Evolutionary conservation across 352 stramenopile genomes (phyloP).

Genomic region (Globisporangium heterothallicum): DNA sequence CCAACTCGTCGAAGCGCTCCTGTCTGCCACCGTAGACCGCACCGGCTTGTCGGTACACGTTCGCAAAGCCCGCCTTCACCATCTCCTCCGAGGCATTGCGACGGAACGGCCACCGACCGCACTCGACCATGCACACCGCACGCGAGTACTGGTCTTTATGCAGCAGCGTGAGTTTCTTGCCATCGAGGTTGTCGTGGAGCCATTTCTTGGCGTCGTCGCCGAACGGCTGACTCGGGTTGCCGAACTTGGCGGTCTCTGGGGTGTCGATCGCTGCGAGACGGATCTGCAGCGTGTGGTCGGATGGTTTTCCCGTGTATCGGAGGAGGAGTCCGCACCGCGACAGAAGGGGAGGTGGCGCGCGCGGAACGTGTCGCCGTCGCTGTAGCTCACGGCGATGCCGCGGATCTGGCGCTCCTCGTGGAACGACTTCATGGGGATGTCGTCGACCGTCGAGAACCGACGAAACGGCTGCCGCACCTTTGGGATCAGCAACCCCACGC

Average conservation of each 20-base stretch:
- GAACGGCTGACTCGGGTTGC: conserved; percentile 66
- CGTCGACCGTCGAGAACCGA: conserved; percentile 67
- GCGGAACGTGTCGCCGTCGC: conserved; percentile 83
- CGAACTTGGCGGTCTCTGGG: conserved; percentile 84
- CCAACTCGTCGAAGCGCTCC: conserved; percentile 68
- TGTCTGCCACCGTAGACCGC: conserved; percentile 78
- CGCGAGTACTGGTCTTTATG: conserved; percentile 84
- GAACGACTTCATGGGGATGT: conserved; percentile 74
- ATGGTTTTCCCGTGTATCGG: conserved; percentile 56
- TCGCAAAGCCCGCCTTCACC: conserved; percentile 60
- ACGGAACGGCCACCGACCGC: conserved; percentile 72
- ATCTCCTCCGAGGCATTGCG: conserved; percentile 80
- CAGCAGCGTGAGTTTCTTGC: conserved; percentile 61
- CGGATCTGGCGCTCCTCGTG: conserved; percentile 47
- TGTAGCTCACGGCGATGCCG: conserved; percentile 49
- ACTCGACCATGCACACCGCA: conserved; percentile 79
- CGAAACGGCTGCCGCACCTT: conserved; percentile 60
- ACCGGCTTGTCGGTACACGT: conserved; percentile 71
- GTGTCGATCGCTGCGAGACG: conserved; percentile 80
- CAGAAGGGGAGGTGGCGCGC: conserved; percentile 57
- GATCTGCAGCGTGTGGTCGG: conserved; percentile 81
- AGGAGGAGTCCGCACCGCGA: conserved; percentile 26
- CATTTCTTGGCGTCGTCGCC: conserved; percentile 77
- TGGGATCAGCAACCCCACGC: conserved; percentile 49
- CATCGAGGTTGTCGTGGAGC: conserved; percentile 40